Evolutionary conservation across 1,139 yeast genomes (phyloP).

Genomic region (Taphrina betulina): DNA sequence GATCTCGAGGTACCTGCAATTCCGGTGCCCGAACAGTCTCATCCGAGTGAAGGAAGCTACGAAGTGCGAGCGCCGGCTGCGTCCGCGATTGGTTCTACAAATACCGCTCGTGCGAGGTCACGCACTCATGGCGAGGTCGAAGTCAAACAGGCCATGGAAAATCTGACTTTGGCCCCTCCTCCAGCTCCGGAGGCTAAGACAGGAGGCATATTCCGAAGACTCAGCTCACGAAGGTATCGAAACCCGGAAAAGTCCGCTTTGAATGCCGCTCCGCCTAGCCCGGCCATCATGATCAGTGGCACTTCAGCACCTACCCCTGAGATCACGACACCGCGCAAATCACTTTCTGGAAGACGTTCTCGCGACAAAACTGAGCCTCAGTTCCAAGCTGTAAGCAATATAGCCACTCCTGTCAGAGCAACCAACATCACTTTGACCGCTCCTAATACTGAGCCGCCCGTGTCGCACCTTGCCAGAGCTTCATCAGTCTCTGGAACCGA

Average conservation of each 20-base stretch:
- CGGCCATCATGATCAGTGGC: not conserved
- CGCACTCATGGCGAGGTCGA: constrained; percentile 34
- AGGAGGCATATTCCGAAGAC: constrained; percentile 27
- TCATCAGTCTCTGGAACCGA: constrained; percentile 13
- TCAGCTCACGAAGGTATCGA: constrained; percentile 25
- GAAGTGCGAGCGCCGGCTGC: constrained; percentile 5
- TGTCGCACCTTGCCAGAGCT: constrained; percentile 9
- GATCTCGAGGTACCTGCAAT: constrained; percentile 27
- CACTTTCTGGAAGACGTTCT: constrained; percentile 11
- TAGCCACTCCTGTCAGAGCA: not conserved
- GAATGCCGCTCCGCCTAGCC: not conserved
- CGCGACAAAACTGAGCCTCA: not conserved
- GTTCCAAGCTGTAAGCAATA: not conserved
- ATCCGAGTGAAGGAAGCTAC: constrained; percentile 16
- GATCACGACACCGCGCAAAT: constrained; percentile 20
- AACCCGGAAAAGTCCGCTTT: not conserved
- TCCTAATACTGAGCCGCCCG: not conserved
- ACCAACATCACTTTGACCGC: not conserved
- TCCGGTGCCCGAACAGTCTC: constrained; percentile 22
- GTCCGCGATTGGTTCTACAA: not conserved
- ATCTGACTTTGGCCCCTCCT: constrained; percentile 22
- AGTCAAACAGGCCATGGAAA: constrained; percentile 15
- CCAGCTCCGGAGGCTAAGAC: constrained; percentile 18
- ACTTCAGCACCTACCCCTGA: constrained; percentile 6
- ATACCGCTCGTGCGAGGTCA: constrained; percentile 31